phyloP scores from a whole-genome alignment of 345 rosid species.

The Passiflora organensis region DNA sequence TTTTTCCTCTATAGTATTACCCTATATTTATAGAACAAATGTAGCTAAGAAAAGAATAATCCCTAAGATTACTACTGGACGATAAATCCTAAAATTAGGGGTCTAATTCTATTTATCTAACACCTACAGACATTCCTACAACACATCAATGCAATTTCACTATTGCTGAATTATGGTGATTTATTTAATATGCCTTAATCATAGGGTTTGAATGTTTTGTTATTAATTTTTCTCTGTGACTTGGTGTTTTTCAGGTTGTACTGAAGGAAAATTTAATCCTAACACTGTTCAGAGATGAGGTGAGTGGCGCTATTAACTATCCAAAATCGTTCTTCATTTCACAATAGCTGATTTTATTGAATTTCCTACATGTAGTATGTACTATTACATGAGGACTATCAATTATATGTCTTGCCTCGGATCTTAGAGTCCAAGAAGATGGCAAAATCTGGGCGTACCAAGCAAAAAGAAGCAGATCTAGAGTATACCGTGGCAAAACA shows the following conservation, averaged over 20 bases:
- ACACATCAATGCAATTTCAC: too few relatives aligned
- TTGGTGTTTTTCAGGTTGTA: constrained; percentile 50
- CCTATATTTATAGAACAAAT: too few relatives aligned
- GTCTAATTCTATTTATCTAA: too few relatives aligned
- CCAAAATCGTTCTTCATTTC: constrained; percentile 6
- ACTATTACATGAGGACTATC: constrained; percentile 90
- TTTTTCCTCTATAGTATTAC: too few relatives aligned
- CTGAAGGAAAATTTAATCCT: constrained; percentile 89
- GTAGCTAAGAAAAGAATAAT: too few relatives aligned
- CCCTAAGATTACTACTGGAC: too few relatives aligned
- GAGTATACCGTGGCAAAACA: constrained; percentile 98
- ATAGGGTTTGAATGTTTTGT: too few relatives aligned
- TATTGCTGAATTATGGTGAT: too few relatives aligned
- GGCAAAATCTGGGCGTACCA: constrained; percentile 96
- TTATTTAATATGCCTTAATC: too few relatives aligned
- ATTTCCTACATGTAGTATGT: constrained; percentile 58
- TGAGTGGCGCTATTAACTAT: constrained; percentile 26
- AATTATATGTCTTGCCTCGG: constrained; percentile 90
- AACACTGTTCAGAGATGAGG: constrained; percentile 92
- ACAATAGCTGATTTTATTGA: constrained; percentile 28
- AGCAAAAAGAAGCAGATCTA: constrained; percentile 90
- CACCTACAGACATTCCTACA: too few relatives aligned
- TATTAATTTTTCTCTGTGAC: too few relatives aligned
- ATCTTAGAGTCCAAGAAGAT: constrained; percentile 92
- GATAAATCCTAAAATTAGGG: too few relatives aligned